These are phyloP conservation scores for Hypomontagnella submonticulosa DNA, from an alignment of 495 filamentous ascomycete genomes.

Conservation along the genomic window DNA sequence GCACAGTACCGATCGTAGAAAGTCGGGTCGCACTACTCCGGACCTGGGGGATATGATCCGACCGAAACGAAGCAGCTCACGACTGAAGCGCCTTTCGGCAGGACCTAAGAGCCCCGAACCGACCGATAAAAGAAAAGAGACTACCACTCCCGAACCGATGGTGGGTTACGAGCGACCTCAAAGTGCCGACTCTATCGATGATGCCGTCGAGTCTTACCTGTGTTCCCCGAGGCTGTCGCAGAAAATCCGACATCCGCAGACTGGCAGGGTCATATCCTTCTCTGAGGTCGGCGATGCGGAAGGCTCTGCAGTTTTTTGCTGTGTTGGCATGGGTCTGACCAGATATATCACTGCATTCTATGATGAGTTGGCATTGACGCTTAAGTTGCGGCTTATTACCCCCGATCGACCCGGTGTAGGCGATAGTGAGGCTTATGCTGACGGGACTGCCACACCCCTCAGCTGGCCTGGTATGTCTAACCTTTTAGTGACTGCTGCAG, in stretches of 20 bases:
- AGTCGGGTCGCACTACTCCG: slow-evolving; percentile 54
- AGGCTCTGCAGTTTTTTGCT: slow-evolving; percentile 93
- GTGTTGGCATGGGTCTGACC: slow-evolving; percentile 97
- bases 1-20: slow-evolving; percentile 54
- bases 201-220: slow-evolving; percentile 87
- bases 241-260: slow-evolving; percentile 84
- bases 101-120: slow-evolving; percentile 54
- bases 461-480: slow-evolving; percentile 86
- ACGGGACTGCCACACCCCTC: slow-evolving; percentile 84
- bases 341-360: slow-evolving; percentile 98
- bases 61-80: slow-evolving; percentile 59
- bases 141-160: slow-evolving; percentile 46
- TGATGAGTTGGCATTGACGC: slow-evolving; percentile 89
- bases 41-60: slow-evolving; percentile 53
- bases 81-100: slow-evolving; percentile 58
- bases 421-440: slow-evolving; percentile 84
- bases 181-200: slow-evolving; percentile 87
- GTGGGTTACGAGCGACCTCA: slow-evolving; percentile 69
- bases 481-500: slow-evolving; percentile 12
- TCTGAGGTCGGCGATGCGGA: slow-evolving; percentile 95
- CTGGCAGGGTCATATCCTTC: slow-evolving; percentile 89
- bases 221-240: slow-evolving; percentile 86
- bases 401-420: slow-evolving; percentile 94
- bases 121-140: slow-evolving; percentile 45
- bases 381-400: slow-evolving; percentile 91